Evolutionary conservation across 1,284 basidiomycete species (phyloP), one percentile per base, ranked within the genome.

Genomic region (Ceratobasidium sp.): DNA sequence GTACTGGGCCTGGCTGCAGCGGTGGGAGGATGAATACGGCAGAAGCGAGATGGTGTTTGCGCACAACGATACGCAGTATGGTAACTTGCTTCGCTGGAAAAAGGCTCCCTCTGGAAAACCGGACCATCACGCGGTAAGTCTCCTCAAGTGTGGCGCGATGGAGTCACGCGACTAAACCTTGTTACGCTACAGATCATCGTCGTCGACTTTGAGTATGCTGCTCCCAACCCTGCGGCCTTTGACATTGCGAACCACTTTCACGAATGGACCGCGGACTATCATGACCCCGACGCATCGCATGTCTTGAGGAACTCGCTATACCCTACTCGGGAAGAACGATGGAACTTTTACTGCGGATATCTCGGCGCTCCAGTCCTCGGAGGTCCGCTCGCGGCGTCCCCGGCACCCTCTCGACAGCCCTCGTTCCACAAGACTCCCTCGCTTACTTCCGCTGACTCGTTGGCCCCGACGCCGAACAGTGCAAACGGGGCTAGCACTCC

Each of bases 201-300:
- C 44, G 93, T 98, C 76, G 95, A 98, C 82, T 98, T 97, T 80
- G 96, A 98, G 82, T 98, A 98, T 79, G 94, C 95, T 8, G 86
- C 90, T 0, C 91, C 92, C 1, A 98, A 97, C 80, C 89, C 94
- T 32, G 89, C 94, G 2, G 92, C 93, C 1, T 96, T 90, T 82
- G 96, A 98, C 80, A 95, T 98, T 78, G 95, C 92, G 73, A 98
- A 98, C 82, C 95, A 98, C 82, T 98, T 97, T 82, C 90, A 94
- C 79, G 96, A 98, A 82, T 98, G 96, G 95, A 92, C 92, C 32
- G 92, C 94, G 21, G 87, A 97, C 81, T 98, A 98, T 81, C 91
- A 94, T 79, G 79, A 80, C 0, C 86, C 87, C 6, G 80, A 86
- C 26, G 88, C 87, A 0, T 92, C 95, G 55, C 93, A 96, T 76